Evolutionary conservation across 108 stramenopile genomes (phyloP).

Genomic region (Nitzschia inconspicua): DNA sequence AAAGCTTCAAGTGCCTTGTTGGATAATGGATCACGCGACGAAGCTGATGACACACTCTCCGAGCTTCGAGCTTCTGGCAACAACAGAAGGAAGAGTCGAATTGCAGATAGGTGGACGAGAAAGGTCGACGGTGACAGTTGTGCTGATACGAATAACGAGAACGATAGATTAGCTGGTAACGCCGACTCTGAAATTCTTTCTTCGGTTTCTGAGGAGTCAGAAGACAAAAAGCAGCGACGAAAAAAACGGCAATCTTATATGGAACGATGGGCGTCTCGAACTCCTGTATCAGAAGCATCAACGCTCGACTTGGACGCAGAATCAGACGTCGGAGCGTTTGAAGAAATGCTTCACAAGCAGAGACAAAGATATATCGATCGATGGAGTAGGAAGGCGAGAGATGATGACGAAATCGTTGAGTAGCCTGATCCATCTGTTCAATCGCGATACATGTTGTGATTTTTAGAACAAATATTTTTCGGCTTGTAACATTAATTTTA

Average conservation of each 20-base stretch:
- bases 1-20: too few species aligned
- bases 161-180: too few species aligned
- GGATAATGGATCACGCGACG: slow-evolving; percentile 26
- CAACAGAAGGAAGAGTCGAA: not conserved
- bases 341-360: slow-evolving; percentile 10
- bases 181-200: slow-evolving; percentile 16
- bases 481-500: too few species aligned
- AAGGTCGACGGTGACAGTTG: slow-evolving; percentile 51
- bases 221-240: slow-evolving; percentile 10
- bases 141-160: too few species aligned
- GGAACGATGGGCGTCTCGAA: slow-evolving; percentile 25
- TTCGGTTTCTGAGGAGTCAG: slow-evolving; percentile 14
- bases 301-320: slow-evolving; percentile 13
- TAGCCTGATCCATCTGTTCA: not conserved
- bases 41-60: too few species aligned
- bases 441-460: not conserved
- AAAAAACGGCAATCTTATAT: slow-evolving; percentile 18
- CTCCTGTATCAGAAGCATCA: not conserved
- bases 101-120: slow-evolving; percentile 32
- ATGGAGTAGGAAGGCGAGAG: slow-evolving; percentile 23
- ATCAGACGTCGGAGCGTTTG: slow-evolving; percentile 15
- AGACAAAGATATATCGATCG: slow-evolving; percentile 26
- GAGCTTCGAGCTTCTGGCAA: too few species aligned
- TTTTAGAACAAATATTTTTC: not conserved
- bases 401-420: not conserved